These are phyloP conservation scores for Aspergillus sp. DNA, from an alignment of 2,329 filamentous ascomycete genomes.

Conservation along the genomic window DNA sequence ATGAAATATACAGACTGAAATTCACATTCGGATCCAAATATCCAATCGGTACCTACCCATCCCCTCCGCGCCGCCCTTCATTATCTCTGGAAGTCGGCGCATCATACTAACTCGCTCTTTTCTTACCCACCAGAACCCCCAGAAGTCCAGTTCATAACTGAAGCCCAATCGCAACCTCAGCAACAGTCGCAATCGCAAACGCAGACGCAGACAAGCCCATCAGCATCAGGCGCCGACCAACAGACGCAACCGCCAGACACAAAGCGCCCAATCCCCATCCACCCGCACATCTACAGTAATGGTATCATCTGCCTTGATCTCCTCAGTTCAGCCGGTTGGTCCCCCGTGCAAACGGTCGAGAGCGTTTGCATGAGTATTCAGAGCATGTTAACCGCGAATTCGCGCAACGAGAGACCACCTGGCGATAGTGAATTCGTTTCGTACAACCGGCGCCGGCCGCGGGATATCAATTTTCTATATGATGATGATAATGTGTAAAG, in stretches of 20 bases:
- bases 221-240: neutral
- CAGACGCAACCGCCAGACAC: constrained; percentile 22
- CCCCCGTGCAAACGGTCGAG: constrained; percentile 94
- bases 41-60: constrained; percentile 73
- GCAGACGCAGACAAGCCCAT: neutral
- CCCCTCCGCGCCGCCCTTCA: neutral
- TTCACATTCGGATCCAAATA: constrained; percentile 84
- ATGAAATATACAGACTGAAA: constrained; percentile 78
- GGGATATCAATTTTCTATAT: constrained; percentile 91
- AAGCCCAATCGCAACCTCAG: neutral
- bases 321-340: constrained; percentile 85
- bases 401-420: constrained; percentile 82
- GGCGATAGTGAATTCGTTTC: constrained; percentile 89
- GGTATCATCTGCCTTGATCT: constrained; percentile 98
- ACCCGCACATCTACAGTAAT: constrained; percentile 97
- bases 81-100: neutral
- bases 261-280: constrained; percentile 73
- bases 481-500: constrained; percentile 77
- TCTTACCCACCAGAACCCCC: constrained; percentile 68
- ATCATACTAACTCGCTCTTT: too few relatives aligned
- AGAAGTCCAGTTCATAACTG: constrained; percentile 78
- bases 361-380: constrained; percentile 96
- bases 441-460: constrained; percentile 73
- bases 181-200: neutral
- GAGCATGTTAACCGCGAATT: constrained; percentile 96